Evolutionary conservation across 176 grass and related monocot genomes (phyloP).

Genomic region (Otatea glauca): DNA sequence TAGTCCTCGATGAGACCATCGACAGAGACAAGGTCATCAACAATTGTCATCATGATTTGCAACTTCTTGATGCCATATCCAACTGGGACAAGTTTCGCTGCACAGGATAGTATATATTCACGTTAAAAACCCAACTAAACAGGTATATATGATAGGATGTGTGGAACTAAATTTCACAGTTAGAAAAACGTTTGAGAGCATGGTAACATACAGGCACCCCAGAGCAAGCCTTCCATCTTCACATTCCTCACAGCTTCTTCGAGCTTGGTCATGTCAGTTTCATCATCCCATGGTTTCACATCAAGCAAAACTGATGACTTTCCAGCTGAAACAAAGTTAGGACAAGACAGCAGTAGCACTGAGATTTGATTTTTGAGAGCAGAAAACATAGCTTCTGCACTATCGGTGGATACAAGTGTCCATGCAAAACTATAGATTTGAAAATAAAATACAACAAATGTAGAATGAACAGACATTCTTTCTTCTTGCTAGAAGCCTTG

Average conservation of each 20-base stretch:
- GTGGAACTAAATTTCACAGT: not conserved
- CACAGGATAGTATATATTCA: not conserved
- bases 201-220: constrained; percentile 90
- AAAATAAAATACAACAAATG: not conserved
- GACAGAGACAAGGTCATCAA: constrained; percentile 93
- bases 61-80: constrained; percentile 98
- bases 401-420: not conserved
- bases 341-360: not conserved
- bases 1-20: constrained; percentile 72
- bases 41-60: constrained; percentile 97
- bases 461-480: constrained; percentile 63
- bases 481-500: constrained; percentile 89
- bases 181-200: not conserved
- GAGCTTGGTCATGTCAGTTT: constrained; percentile 96
- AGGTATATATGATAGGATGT: not conserved
- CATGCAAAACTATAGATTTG: no score
- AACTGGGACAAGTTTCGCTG: constrained; percentile 91
- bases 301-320: constrained; percentile 92
- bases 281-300: constrained; percentile 92
- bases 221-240: constrained; percentile 87
- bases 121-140: not conserved
- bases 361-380: not conserved
- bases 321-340: constrained; percentile 51
- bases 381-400: not conserved
- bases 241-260: constrained; percentile 81